Conservation (phyloP, 2,329 filamentous ascomycete genomes). For the Cladobotryum protrusum region DNA sequence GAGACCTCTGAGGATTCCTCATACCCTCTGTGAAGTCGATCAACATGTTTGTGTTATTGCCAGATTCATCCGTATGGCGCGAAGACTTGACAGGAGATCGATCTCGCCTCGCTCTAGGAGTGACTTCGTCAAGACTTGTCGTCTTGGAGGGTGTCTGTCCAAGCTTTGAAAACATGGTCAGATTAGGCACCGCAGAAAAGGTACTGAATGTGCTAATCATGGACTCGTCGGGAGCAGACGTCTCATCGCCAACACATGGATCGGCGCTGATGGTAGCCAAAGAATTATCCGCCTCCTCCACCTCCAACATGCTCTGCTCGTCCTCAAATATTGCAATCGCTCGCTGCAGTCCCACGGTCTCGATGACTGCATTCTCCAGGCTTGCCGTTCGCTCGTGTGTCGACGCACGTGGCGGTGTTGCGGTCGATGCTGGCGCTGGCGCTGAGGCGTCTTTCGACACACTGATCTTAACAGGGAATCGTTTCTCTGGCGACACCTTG, state of each 20-base stretch:
- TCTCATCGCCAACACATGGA: conserved; percentile 26
- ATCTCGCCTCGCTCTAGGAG: conserved; percentile 32
- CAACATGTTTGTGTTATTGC: conserved; percentile 69
- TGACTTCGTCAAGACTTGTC: conserved; percentile 32
- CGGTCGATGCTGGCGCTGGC: conserved; percentile 5
- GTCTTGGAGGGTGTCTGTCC: conserved; percentile 57
- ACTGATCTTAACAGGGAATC: conserved; percentile 56
- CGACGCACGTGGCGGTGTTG: no score
- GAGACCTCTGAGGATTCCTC: conserved; percentile 43
- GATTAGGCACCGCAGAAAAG: conserved; percentile 83
- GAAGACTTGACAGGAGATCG: conserved; percentile 30
- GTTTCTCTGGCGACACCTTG: conserved; percentile 46
- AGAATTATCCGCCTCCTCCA: conserved; percentile 20
- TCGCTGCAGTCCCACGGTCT: conserved; percentile 50
- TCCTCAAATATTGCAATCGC: conserved; percentile 61
- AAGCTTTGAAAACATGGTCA: conserved; percentile 75
- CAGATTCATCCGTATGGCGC: conserved; percentile 37
- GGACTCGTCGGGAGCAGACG: conserved; percentile 60
- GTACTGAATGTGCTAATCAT: conserved; percentile 78
- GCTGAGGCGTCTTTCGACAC: conserved; percentile 18
- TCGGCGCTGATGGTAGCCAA: conserved; percentile 23
- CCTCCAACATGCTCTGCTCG: conserved; percentile 28
- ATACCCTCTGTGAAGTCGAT: conserved; percentile 82
- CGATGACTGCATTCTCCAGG: conserved; percentile 47
- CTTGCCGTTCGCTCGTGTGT: conserved; percentile 34